Percentiles rank a stretch among this genome's conserved stretches.
phyloP scores from a whole-genome alignment of 257 asterid species.

The Pogostemon cablin region DNA sequence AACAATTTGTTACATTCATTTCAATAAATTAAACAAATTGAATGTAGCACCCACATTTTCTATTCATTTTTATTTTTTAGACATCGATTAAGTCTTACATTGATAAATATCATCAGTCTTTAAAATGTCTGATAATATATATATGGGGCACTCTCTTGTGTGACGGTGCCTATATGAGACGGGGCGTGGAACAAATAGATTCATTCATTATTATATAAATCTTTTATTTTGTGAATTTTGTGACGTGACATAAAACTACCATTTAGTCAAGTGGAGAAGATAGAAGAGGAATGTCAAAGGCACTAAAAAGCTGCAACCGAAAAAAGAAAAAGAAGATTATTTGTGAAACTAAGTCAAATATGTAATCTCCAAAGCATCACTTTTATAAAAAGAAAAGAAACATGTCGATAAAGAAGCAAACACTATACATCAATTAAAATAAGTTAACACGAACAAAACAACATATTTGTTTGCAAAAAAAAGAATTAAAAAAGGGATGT shows the following conservation, averaged over 20 bases:
- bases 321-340: background rate
- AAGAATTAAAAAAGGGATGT: background rate
- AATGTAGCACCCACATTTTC: too few relatives aligned
- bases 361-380: background rate
- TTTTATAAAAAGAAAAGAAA: background rate
- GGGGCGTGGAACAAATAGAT: too few relatives aligned
- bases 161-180: too few relatives aligned
- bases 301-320: background rate
- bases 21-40: background rate
- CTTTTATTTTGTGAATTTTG: too few relatives aligned
- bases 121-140: too few relatives aligned
- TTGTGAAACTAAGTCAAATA: background rate
- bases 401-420: background rate
- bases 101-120: too few relatives aligned
- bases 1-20: background rate
- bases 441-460: background rate
- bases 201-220: too few relatives aligned
- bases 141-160: too few relatives aligned
- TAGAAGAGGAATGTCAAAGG: background rate
- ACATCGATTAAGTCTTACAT: too few relatives aligned
- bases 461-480: background rate
- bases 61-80: too few relatives aligned
- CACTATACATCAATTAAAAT: background rate
- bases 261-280: background rate
- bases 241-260: background rate